These are phyloP conservation scores for Erysimum cheiranthoides DNA, from an alignment of 345 rosid genomes.

Conservation along the genomic window DNA sequence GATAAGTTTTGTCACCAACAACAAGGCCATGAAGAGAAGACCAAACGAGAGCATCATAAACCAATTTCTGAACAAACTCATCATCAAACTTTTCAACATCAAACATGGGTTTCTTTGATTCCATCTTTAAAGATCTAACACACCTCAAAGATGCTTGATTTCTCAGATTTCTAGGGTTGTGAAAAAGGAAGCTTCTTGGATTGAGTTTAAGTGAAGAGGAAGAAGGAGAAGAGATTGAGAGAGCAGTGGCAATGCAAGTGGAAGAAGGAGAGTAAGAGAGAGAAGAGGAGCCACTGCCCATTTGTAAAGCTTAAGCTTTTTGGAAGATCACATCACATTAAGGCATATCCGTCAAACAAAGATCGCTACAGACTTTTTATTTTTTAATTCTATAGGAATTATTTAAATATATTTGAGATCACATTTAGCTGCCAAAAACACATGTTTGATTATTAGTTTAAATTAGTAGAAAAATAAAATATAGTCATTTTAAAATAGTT, in stretches of 20 bases:
- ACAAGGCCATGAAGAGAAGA: constrained; percentile 93
- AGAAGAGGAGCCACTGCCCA: constrained; percentile 61
- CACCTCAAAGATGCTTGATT: constrained; percentile 49
- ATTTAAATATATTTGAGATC: not conserved
- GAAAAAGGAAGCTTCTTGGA: constrained; percentile 41
- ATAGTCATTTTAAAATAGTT: too few species aligned
- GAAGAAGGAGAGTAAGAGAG: constrained; percentile 39
- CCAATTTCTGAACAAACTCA: constrained; percentile 69
- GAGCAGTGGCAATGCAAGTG: constrained; percentile 20
- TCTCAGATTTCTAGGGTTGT: constrained; percentile 28
- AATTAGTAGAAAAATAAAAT: too few species aligned
- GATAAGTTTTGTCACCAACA: constrained; percentile 75
- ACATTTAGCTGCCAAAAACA: not conserved
- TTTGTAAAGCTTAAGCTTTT: constrained; percentile 37
- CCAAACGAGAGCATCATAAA: constrained; percentile 96
- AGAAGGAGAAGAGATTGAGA: constrained; percentile 29
- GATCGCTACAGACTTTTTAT: constrained; percentile 13
- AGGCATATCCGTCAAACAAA: constrained; percentile 31
- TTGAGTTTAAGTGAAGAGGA: constrained; percentile 36
- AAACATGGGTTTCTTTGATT: constrained; percentile 47
- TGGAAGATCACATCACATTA: constrained; percentile 15
- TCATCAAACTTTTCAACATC: constrained; percentile 63
- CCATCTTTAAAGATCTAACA: constrained; percentile 54
- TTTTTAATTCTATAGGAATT: not conserved
- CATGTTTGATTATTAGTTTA: too few species aligned